Conservation (phyloP, 148 eudicot genomes). For the Vaccinium macrocarpon region DNA sequence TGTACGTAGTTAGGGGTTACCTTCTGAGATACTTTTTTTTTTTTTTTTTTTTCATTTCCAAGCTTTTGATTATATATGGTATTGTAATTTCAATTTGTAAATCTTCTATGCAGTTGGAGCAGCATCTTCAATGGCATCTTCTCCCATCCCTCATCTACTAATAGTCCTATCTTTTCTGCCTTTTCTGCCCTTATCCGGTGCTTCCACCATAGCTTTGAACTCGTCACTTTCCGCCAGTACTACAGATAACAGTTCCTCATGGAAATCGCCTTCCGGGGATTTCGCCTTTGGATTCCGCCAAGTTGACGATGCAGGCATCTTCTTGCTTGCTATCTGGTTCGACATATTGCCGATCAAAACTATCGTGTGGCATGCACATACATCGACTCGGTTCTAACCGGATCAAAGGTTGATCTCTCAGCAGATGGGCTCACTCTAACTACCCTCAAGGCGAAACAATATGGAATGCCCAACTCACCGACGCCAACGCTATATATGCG, state of each 20-base stretch:
- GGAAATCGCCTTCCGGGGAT: constrained; percentile 6
- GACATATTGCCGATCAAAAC: not conserved
- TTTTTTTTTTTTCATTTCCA: not conserved
- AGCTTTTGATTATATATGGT: not conserved
- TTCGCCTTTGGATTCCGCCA: constrained; percentile 10
- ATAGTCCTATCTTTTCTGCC: not conserved
- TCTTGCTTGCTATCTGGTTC: constrained; percentile 12
- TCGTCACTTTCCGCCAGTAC: not conserved
- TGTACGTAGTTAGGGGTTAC: no score
- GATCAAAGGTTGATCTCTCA: constrained; percentile 5
- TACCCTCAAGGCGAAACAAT: not conserved
- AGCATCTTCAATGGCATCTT: not conserved
- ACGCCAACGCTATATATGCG: not conserved
- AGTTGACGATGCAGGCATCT: not conserved
- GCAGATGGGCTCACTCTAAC: not conserved
- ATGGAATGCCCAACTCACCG: not conserved
- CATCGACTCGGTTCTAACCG: not conserved
- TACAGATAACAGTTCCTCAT: not conserved
- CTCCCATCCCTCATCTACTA: not conserved
- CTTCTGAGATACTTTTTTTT: no score
- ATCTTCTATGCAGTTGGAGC: not conserved
- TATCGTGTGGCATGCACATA: constrained; percentile 3
- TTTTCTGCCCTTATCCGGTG: not conserved
- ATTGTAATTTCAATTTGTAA: not conserved
- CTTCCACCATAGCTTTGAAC: constrained; percentile 4